Conservation (phyloP, 1,139 yeast species). For the Sugiyamaella pinicola region DNA sequence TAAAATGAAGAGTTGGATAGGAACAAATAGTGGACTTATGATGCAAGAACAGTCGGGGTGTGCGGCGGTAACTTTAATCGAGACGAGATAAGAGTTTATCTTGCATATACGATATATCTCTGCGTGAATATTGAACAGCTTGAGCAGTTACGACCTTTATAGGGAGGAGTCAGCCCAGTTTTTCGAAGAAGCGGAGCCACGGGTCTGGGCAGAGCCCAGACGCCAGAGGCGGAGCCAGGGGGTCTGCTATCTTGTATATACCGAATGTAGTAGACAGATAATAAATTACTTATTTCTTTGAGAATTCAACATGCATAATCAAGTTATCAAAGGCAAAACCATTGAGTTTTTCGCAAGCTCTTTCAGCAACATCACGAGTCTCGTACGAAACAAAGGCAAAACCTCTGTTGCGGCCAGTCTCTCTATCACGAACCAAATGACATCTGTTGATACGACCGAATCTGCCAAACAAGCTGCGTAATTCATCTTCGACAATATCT, state of each 20-base stretch:
- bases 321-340: constrained; percentile 93
- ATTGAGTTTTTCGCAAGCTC: constrained; percentile 74
- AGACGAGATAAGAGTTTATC: no score
- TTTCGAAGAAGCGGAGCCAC: not conserved
- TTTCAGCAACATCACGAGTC: constrained; percentile 68
- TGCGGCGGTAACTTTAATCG: no score
- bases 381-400: constrained; percentile 93
- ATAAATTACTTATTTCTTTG: constrained; percentile 34
- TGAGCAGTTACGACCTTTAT: no score
- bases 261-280: not conserved
- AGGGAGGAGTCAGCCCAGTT: no score
- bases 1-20: no score
- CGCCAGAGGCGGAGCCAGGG: not conserved
- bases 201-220: not conserved
- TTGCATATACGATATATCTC: no score
- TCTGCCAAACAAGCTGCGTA: constrained; percentile 69
- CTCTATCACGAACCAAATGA: constrained; percentile 85
- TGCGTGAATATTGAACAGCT: no score
- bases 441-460: constrained; percentile 76
- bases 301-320: constrained; percentile 58
- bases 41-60: no score
- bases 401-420: constrained; percentile 93
- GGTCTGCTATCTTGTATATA: no score
- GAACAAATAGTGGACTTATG: no score
- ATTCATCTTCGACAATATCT: constrained; percentile 78